Conservation (phyloP, 108 stramenopile genomes). For the Chaetoceros tenuissimus region DNA sequence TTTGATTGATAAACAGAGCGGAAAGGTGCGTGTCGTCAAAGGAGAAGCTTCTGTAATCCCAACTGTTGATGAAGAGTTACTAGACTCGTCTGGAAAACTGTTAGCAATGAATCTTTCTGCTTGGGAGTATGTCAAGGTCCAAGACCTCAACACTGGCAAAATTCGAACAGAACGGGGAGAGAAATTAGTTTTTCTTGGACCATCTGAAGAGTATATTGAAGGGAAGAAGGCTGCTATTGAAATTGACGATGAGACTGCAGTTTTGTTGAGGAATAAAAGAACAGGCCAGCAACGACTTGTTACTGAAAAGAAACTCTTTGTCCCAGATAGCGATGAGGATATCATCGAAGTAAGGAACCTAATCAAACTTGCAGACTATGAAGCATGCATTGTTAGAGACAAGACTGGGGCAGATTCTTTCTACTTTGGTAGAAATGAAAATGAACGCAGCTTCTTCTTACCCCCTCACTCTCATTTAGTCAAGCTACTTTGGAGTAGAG, state of each 20-base stretch:
- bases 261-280: slow-evolving; percentile 8
- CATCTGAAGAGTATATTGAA: slow-evolving; percentile 7
- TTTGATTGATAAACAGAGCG: slow-evolving; percentile 6
- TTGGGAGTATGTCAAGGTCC: slow-evolving; percentile 12
- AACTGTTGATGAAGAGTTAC: slow-evolving; percentile 6
- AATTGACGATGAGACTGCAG: slow-evolving; percentile 12
- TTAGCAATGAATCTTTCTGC: slow-evolving; percentile 9
- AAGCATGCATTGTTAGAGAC: slow-evolving; percentile 13
- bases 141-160: slow-evolving; percentile 4
- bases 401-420: slow-evolving; percentile 12
- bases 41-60: slow-evolving; percentile 15
- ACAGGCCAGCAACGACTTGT: slow-evolving; percentile 6
- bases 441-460: slow-evolving; percentile 13
- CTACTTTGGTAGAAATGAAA: slow-evolving; percentile 12
- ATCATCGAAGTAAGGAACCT: slow-evolving; percentile 8
- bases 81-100: slow-evolving; percentile 5
- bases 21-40: slow-evolving; percentile 12
- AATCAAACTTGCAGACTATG: slow-evolving; percentile 12
- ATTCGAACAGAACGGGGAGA: slow-evolving; percentile 12
- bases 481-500: slow-evolving; percentile 6
- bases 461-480: slow-evolving; percentile 13
- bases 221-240: slow-evolving; percentile 4
- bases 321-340: slow-evolving; percentile 9
- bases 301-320: slow-evolving; percentile 12
- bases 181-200: slow-evolving; percentile 9